Evolutionary conservation across 176 grass and related monocot species (phyloP).

Genomic region (Miscanthus lutarioriparius): DNA sequence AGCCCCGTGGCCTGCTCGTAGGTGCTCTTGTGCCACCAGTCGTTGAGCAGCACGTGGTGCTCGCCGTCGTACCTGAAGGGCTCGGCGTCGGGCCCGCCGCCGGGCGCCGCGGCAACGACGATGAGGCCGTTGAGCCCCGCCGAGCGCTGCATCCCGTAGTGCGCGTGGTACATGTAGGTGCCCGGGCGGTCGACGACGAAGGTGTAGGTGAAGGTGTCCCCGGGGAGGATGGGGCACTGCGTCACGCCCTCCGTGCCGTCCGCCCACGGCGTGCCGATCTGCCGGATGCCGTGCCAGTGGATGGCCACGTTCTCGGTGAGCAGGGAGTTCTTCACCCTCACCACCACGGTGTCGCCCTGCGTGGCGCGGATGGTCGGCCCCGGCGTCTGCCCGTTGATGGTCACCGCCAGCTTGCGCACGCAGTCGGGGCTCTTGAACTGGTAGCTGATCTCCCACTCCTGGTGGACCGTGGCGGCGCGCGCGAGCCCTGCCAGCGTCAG

Average conservation of each 20-base stretch:
- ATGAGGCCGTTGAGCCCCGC: slow-evolving; percentile 85
- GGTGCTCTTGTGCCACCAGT: slow-evolving; percentile 88
- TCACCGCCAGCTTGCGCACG: slow-evolving; percentile 64
- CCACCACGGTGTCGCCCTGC: slow-evolving; percentile 66
- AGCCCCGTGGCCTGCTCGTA: slow-evolving; percentile 71
- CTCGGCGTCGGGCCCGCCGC: slow-evolving; percentile 31
- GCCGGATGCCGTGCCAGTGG: slow-evolving; percentile 89
- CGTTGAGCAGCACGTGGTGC: slow-evolving; percentile 68
- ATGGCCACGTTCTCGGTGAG: slow-evolving; percentile 87
- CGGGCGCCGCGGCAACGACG: slow-evolving; percentile 32
- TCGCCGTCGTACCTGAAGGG: slow-evolving; percentile 74
- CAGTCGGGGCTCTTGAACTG: slow-evolving; percentile 64
- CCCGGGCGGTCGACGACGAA: slow-evolving; percentile 69
- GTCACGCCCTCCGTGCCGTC: slow-evolving; percentile 86
- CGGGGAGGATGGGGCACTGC: slow-evolving; percentile 66
- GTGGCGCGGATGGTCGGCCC: slow-evolving; percentile 70
- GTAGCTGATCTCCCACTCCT: slow-evolving; percentile 75
- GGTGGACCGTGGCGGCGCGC: slow-evolving; percentile 30
- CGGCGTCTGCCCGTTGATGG: slow-evolving; percentile 65
- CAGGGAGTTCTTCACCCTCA: slow-evolving; percentile 58
- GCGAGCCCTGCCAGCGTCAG: background rate
- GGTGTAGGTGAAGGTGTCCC: slow-evolving; percentile 62
- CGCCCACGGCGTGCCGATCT: slow-evolving; percentile 78
- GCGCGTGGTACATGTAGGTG: slow-evolving; percentile 77
- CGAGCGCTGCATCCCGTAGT: slow-evolving; percentile 86